Evolutionary conservation across 208 protist species (phyloP).

Genomic region (Leishmania martiniquensis): DNA sequence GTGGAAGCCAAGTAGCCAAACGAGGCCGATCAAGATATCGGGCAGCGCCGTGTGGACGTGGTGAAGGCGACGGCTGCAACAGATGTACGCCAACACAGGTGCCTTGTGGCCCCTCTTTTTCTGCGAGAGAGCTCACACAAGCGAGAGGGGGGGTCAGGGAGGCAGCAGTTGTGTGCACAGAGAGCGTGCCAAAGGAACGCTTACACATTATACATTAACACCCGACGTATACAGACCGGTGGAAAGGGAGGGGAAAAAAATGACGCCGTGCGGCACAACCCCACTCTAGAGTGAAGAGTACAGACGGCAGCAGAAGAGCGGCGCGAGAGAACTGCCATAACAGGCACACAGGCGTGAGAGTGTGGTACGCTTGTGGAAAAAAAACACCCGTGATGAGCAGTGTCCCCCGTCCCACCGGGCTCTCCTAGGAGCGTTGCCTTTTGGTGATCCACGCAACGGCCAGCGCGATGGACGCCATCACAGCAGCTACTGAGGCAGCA

Average conservation of each 20-base stretch:
- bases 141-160: too few relatives aligned
- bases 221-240: neutral
- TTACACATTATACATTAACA: neutral
- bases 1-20: neutral
- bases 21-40: neutral
- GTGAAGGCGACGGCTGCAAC: too few relatives aligned
- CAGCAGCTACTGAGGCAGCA: conserved; percentile 2
- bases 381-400: neutral
- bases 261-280: neutral
- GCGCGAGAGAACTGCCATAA: neutral
- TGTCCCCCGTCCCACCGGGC: neutral
- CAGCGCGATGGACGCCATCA: neutral
- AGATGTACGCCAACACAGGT: too few relatives aligned
- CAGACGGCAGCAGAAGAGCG: neutral
- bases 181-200: neutral
- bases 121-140: too few relatives aligned
- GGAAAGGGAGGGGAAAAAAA: neutral
- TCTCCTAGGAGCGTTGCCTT: neutral
- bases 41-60: neutral
- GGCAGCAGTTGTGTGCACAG: too few relatives aligned
- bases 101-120: too few relatives aligned
- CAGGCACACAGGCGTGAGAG: neutral
- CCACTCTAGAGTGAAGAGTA: neutral
- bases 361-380: neutral
- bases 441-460: neutral